phyloP scores from a whole-genome alignment of 257 asterid genomes.

The Datura wrightii region DNA sequence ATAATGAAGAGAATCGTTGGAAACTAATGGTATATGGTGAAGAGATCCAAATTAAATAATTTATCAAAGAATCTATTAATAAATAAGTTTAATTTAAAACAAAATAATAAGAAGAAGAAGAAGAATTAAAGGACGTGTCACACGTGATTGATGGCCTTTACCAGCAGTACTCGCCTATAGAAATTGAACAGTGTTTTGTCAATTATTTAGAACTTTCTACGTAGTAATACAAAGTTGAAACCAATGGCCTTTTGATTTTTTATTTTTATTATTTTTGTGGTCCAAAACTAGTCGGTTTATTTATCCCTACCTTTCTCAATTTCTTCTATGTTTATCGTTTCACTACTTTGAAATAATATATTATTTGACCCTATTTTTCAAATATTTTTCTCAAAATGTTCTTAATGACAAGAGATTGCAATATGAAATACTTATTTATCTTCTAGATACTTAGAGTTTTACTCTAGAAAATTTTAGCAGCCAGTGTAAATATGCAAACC shows the following conservation, averaged over 20 bases:
- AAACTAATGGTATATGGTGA: no score
- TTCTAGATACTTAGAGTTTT: neutral
- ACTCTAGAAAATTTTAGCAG: neutral
- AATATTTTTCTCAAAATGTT: neutral
- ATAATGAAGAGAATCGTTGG: neutral
- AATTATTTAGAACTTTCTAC: neutral
- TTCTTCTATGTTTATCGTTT: neutral
- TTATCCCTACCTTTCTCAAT: neutral
- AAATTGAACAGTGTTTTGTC: neutral
- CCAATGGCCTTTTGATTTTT: neutral
- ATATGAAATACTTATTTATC: neutral
- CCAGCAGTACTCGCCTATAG: neutral
- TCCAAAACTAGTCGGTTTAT: neutral
- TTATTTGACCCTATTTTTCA: neutral
- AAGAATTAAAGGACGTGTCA: neutral
- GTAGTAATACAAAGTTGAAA: neutral
- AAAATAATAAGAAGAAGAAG: neutral
- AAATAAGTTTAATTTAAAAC: no score
- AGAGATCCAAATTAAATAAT: no score
- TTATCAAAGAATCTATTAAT: no score
- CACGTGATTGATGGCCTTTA: conserved; percentile 5
- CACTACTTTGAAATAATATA: neutral
- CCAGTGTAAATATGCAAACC: neutral
- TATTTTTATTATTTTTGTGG: neutral
- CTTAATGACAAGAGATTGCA: neutral